phyloP scores from a whole-genome alignment of 805 yeast genomes.

The Candida ovalis region DNA sequence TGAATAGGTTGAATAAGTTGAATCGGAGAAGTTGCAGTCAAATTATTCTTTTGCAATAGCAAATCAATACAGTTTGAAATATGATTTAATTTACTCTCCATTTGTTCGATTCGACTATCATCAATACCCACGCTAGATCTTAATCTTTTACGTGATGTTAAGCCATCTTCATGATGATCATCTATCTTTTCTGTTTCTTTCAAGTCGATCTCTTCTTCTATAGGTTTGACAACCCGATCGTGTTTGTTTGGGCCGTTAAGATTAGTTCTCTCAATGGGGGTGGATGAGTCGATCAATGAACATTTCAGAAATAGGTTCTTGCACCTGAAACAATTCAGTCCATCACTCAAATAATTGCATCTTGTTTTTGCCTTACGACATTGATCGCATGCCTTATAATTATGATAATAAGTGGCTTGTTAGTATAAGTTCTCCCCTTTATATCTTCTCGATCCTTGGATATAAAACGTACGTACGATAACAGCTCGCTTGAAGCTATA shows the following conservation, averaged over 20 bases:
- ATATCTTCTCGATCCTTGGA: background rate
- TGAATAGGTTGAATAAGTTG: background rate
- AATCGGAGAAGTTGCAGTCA: background rate
- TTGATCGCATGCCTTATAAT: slow-evolving; percentile 14
- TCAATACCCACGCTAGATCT: background rate
- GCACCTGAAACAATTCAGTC: slow-evolving; percentile 26
- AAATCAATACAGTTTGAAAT: background rate
- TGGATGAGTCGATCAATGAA: background rate
- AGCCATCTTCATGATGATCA: background rate
- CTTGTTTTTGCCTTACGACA: slow-evolving; percentile 26
- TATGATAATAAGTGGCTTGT: background rate
- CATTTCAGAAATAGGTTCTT: slow-evolving; percentile 5
- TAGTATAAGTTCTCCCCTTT: slow-evolving; percentile 5
- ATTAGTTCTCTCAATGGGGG: background rate
- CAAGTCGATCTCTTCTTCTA: background rate
- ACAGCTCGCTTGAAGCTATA: slow-evolving; percentile 17
- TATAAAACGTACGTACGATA: slow-evolving; percentile 6
- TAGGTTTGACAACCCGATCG: background rate
- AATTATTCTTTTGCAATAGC: background rate
- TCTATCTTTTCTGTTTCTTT: background rate
- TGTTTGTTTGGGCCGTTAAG: background rate
- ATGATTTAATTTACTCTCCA: background rate
- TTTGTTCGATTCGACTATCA: background rate
- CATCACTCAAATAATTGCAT: slow-evolving; percentile 21
- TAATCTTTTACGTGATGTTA: background rate